Percentiles rank a stretch among this genome's conserved stretches.
These are phyloP conservation scores for Fusarium coicis DNA, from an alignment of 2,329 filamentous ascomycete species.

Conservation along the genomic window DNA sequence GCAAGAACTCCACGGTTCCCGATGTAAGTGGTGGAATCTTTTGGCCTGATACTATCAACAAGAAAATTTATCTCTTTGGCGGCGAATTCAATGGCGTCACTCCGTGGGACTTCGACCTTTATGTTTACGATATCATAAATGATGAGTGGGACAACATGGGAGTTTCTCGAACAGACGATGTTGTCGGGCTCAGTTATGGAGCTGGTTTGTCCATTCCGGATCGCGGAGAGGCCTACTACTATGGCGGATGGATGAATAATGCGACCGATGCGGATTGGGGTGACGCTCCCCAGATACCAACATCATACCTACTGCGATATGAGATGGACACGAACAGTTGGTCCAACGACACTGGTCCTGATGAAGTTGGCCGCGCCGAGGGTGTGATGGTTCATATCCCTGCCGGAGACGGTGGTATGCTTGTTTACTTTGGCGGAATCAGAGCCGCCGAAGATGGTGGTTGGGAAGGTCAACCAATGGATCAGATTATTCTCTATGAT, in stretches of 20 bases:
- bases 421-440: slow-evolving; percentile 72
- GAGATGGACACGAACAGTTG: slow-evolving; percentile 63
- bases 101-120: slow-evolving; percentile 61
- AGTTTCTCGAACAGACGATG: slow-evolving; percentile 47
- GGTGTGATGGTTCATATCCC: slow-evolving; percentile 70
- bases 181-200: slow-evolving; percentile 65
- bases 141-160: slow-evolving; percentile 65
- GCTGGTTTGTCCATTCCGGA: slow-evolving; percentile 65
- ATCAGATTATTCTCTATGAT: slow-evolving; percentile 68
- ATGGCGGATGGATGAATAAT: slow-evolving; percentile 71
- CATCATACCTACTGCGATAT: slow-evolving; percentile 65
- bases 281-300: slow-evolving; percentile 57
- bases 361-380: slow-evolving; percentile 65
- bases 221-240: slow-evolving; percentile 68
- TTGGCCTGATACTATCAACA: slow-evolving; percentile 72
- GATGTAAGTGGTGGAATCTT: slow-evolving; percentile 57
- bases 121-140: slow-evolving; percentile 66
- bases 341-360: slow-evolving; percentile 65
- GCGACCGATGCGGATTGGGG: slow-evolving; percentile 62
- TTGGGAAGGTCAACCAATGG: slow-evolving; percentile 56
- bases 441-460: slow-evolving; percentile 61
- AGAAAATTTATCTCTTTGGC: slow-evolving; percentile 71
- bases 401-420: slow-evolving; percentile 66
- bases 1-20: slow-evolving; percentile 68
- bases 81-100: slow-evolving; percentile 64